Conservation (phyloP, 192 early-diverging fungal species). For the Kickxella alabastrina region DNA sequence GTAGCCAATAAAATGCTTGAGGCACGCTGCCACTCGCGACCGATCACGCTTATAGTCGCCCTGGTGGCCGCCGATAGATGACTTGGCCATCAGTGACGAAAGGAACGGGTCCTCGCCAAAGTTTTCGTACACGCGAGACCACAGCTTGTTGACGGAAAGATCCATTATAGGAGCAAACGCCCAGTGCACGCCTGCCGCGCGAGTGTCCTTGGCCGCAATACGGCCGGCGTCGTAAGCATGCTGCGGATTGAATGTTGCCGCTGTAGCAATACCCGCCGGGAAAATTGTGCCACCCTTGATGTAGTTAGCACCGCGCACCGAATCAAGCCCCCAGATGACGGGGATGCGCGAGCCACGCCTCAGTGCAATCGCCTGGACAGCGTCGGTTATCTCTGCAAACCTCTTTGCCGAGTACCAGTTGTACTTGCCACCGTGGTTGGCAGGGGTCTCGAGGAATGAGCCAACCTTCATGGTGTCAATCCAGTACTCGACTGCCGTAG, state of each 20-base stretch:
- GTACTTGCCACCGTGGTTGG: slow-evolving; percentile 54
- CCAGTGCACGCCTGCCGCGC: slow-evolving; percentile 63
- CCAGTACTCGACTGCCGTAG: slow-evolving; percentile 54
- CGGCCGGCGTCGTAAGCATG: slow-evolving; percentile 56
- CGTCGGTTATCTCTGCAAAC: slow-evolving; percentile 54
- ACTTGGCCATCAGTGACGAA: slow-evolving; percentile 50
- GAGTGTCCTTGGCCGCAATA: slow-evolving; percentile 61
- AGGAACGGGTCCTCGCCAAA: slow-evolving; percentile 63
- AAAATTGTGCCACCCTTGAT: slow-evolving; percentile 59
- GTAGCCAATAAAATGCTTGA: slow-evolving; percentile 69
- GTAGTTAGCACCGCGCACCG: slow-evolving; percentile 65
- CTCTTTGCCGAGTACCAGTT: slow-evolving; percentile 49
- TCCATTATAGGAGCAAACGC: slow-evolving; percentile 60
- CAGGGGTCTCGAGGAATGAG: slow-evolving; percentile 58
- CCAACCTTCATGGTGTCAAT: slow-evolving; percentile 58
- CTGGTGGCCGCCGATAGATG: slow-evolving; percentile 58
- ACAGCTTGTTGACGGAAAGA: slow-evolving; percentile 57
- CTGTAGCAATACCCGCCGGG: slow-evolving; percentile 56
- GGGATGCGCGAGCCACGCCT: slow-evolving; percentile 51
- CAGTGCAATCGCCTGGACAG: slow-evolving; percentile 55
- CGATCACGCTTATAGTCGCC: slow-evolving; percentile 64
- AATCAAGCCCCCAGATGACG: slow-evolving; percentile 64
- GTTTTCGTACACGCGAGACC: slow-evolving; percentile 56
- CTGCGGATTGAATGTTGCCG: slow-evolving; percentile 59
- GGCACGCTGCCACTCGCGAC: slow-evolving; percentile 57